Conservation (phyloP, 2,329 filamentous ascomycete genomes). For the Beauveria pseudobassiana region DNA sequence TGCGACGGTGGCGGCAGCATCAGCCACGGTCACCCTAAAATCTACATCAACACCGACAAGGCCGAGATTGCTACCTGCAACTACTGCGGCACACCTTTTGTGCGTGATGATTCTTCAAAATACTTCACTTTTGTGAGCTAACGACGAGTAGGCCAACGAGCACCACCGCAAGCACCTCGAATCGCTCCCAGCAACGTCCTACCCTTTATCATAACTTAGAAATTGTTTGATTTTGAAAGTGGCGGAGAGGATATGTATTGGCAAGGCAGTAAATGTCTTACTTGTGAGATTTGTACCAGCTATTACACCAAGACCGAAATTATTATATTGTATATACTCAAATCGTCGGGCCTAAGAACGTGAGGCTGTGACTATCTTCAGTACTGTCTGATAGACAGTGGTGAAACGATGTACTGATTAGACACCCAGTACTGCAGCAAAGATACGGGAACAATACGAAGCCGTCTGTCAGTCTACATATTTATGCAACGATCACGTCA, state of each 20-base stretch:
- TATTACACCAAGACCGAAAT: slow-evolving; percentile 1
- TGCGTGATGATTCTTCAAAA: slow-evolving; percentile 39
- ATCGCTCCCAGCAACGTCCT: slow-evolving; percentile 70
- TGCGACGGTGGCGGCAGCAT: slow-evolving; percentile 84
- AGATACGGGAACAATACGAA: too few species aligned
- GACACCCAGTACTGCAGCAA: too few species aligned
- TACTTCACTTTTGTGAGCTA: neutral
- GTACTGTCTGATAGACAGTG: neutral
- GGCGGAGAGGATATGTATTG: neutral
- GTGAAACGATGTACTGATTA: too few species aligned
- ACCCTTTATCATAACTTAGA: slow-evolving; percentile 58
- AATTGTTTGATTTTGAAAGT: neutral
- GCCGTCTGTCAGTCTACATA: too few species aligned
- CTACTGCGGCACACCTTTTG: slow-evolving; percentile 91
- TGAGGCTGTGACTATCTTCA: neutral
- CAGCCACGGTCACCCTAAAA: slow-evolving; percentile 77
- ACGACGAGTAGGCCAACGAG: slow-evolving; percentile 65
- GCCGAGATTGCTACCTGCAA: slow-evolving; percentile 83
- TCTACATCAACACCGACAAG: slow-evolving; percentile 98
- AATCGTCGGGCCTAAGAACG: neutral
- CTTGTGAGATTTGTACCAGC: slow-evolving; percentile 3
- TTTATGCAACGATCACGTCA: too few species aligned
- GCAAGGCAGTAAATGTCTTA: neutral
- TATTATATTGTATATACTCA: slow-evolving; percentile 8
- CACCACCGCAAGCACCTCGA: slow-evolving; percentile 80